Conservation (phyloP, 805 yeast genomes). For the Candida montana region DNA sequence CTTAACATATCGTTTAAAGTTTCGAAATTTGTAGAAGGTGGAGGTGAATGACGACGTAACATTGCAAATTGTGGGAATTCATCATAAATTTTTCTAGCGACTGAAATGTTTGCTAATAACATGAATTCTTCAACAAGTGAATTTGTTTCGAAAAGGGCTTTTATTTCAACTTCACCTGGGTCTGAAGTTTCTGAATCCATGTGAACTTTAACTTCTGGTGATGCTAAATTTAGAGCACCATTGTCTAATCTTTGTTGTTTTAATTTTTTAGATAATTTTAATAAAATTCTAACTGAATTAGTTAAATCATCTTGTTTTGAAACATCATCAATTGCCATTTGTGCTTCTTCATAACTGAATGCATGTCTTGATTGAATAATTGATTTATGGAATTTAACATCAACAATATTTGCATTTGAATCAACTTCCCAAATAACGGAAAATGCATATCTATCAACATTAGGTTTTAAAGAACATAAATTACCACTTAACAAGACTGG, state of each 20-base stretch:
- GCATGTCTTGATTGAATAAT: constrained; percentile 90
- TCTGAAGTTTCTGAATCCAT: constrained; percentile 97
- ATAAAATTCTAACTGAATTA: constrained; percentile 77
- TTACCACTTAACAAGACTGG: constrained; percentile 95
- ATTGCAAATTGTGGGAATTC: constrained; percentile 97
- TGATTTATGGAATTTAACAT: constrained; percentile 76
- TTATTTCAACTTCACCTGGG: constrained; percentile 92
- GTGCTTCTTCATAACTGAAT: constrained; percentile 92
- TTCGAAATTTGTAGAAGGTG: constrained; percentile 92
- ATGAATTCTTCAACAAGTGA: constrained; percentile 97
- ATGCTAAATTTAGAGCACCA: constrained; percentile 94
- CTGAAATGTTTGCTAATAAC: constrained; percentile 95
- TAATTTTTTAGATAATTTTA: constrained; percentile 74
- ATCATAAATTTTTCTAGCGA: constrained; percentile 86
- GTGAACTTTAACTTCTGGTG: constrained; percentile 96
- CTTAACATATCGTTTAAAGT: constrained; percentile 82
- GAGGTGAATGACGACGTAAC: constrained; percentile 97
- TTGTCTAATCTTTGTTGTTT: constrained; percentile 84
- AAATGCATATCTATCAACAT: constrained; percentile 93
- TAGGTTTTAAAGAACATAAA: constrained; percentile 89
- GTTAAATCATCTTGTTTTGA: constrained; percentile 79
- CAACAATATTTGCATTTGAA: constrained; percentile 75
- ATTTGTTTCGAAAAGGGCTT: constrained; percentile 81
- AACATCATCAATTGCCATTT: constrained; percentile 78
- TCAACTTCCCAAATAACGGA: constrained; percentile 95